These are phyloP conservation scores for Chaetothyriales sp. DNA, from an alignment of 2,329 filamentous ascomycete genomes.

Conservation along the genomic window DNA sequence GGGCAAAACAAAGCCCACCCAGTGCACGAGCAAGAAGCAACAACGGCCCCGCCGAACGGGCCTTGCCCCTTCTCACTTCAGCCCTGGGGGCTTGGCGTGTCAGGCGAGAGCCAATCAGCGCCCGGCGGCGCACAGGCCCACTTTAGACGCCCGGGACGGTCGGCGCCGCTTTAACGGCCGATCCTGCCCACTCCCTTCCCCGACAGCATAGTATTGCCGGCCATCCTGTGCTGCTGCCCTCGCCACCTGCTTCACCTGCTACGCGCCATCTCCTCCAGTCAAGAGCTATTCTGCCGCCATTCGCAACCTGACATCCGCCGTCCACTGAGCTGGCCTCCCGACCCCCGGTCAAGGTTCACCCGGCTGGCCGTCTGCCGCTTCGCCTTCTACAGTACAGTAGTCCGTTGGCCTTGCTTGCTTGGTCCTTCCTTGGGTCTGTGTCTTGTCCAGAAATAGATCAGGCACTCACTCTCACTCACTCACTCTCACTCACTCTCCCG, in stretches of 20 bases:
- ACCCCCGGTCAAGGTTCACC: constrained; percentile 10
- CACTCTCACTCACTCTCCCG: constrained; percentile 6
- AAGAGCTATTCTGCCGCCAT: constrained; percentile 9
- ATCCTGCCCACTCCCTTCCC: constrained; percentile 3
- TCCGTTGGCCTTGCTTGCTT: no score
- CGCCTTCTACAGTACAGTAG: no score
- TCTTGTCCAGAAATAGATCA: constrained; percentile 17
- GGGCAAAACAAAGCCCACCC: not conserved
- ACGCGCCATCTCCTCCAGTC: constrained; percentile 14
- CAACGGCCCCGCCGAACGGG: constrained; percentile 8
- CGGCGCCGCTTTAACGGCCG: constrained; percentile 7
- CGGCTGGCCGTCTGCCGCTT: constrained; percentile 4
- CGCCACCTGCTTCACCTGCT: constrained; percentile 6
- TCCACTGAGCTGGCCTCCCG: constrained; percentile 16
- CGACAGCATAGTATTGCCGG: not conserved
- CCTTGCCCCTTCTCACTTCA: constrained; percentile 7
- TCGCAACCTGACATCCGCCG: constrained; percentile 6
- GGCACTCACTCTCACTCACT: constrained; percentile 2
- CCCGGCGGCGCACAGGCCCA: not conserved
- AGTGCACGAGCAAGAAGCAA: not conserved
- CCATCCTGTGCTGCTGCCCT: not conserved
- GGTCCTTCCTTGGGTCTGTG: constrained; percentile 3
- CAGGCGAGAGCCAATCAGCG: constrained; percentile 5
- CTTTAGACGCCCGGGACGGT: constrained; percentile 2
- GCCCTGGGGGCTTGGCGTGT: constrained; percentile 1